Conservation (phyloP, 352 stramenopile genomes). For the Phytophthora colocasiae region DNA sequence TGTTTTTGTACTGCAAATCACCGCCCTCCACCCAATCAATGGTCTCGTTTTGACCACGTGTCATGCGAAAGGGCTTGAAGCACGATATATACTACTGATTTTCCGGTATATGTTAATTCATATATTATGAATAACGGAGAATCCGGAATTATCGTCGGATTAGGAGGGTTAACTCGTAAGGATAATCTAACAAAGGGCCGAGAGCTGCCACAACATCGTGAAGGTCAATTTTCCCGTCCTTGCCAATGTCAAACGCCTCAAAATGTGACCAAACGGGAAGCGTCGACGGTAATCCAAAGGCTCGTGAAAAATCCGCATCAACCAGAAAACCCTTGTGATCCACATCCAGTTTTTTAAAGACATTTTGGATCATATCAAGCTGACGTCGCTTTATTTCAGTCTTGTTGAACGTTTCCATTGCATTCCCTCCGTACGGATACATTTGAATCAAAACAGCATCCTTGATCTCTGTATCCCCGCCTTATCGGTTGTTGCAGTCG, state of each 20-base stretch:
- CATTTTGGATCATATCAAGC: conserved; percentile 53
- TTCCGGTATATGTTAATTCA: no score
- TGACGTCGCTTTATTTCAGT: conserved; percentile 49
- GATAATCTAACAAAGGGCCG: conserved; percentile 58
- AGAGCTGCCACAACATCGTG: conserved; percentile 65
- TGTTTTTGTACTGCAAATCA: no score
- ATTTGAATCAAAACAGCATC: conserved; percentile 44
- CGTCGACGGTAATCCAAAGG: conserved; percentile 15
- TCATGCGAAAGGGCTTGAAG: no score
- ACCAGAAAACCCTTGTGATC: conserved; percentile 46
- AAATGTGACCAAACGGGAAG: conserved; percentile 47
- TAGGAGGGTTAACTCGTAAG: conserved; percentile 36
- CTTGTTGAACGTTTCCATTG: conserved; percentile 59
- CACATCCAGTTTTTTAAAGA: conserved; percentile 49
- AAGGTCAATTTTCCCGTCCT: conserved; percentile 58
- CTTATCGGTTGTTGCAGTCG: not conserved
- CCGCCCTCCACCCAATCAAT: no score
- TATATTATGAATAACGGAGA: no score
- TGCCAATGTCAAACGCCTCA: conserved; percentile 61
- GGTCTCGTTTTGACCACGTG: no score
- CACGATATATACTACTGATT: no score
- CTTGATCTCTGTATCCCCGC: not conserved
- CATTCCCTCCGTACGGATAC: conserved; percentile 72
- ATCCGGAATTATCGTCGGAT: no score
- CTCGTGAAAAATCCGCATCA: conserved; percentile 37